These are phyloP conservation scores for Nyssa sinensis DNA, from an alignment of 148 eudicot species.

Conservation along the genomic window DNA sequence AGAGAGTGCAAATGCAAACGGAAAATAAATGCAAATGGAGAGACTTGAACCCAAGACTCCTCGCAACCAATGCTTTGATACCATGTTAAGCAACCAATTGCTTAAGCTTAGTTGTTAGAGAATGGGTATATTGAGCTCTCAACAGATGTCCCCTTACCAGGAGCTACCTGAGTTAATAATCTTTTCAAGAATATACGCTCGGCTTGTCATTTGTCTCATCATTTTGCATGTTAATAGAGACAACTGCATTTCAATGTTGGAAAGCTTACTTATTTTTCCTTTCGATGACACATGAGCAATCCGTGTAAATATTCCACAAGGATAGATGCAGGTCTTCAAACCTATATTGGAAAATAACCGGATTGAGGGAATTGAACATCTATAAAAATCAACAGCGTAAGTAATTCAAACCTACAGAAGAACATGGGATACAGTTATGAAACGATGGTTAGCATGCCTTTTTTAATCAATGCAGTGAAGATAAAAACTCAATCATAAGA, in stretches of 20 bases:
- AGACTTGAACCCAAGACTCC: too few species aligned
- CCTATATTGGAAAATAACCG: slow-evolving; percentile 19
- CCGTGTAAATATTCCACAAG: slow-evolving; percentile 33
- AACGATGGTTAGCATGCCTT: background rate
- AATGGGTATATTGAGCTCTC: too few species aligned
- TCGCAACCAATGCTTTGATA: too few species aligned
- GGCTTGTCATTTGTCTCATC: background rate
- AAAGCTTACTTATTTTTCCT: slow-evolving; percentile 25
- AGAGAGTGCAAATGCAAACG: too few species aligned
- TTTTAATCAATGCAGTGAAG: too few species aligned
- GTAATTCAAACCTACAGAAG: background rate
- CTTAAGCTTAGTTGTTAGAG: too few species aligned
- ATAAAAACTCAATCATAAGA: too few species aligned
- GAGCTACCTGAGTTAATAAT: background rate
- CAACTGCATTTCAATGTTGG: background rate
- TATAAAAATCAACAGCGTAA: background rate
- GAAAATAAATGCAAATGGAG: too few species aligned
- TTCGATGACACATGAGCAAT: slow-evolving; percentile 27
- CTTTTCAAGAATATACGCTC: background rate
- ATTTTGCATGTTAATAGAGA: background rate
- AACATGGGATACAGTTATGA: background rate
- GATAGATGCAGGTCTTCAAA: slow-evolving; percentile 27
- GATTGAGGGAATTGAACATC: background rate
- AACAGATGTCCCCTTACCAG: too few species aligned
- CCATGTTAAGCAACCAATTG: too few species aligned